Evolutionary conservation across 75 land plant species (phyloP).

Genomic region (Picea glauca): DNA sequence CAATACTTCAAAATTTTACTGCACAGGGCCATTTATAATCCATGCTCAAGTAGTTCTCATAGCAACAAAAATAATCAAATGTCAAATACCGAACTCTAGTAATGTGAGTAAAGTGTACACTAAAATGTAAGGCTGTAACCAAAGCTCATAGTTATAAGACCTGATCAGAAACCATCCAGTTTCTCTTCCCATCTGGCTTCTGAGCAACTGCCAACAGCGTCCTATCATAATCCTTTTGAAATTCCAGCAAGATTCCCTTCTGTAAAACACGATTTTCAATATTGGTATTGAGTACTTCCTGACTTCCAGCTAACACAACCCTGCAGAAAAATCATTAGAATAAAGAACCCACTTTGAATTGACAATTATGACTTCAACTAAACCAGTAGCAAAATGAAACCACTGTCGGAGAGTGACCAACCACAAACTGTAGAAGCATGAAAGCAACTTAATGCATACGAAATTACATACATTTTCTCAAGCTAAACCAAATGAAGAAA

Average conservation of each 20-base stretch:
- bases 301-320: too few species aligned
- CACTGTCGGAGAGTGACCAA: too few species aligned
- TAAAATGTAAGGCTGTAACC: conserved; percentile 5
- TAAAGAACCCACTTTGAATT: too few species aligned
- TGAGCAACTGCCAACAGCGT: conserved; percentile 74
- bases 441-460: too few species aligned
- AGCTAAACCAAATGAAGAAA: too few species aligned
- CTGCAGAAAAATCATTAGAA: too few species aligned
- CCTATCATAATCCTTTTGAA: conserved; percentile 76
- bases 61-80: background rate
- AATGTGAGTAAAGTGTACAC: background rate
- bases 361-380: too few species aligned
- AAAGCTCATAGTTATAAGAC: conserved; percentile 32
- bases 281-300: background rate
- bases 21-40: background rate
- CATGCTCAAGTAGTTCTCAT: background rate
- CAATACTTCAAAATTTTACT: background rate
- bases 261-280: conserved; percentile 38
- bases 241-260: conserved; percentile 77
- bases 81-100: conserved; percentile 11
- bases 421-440: too few species aligned
- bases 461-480: too few species aligned
- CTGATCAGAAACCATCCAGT: conserved; percentile 97
- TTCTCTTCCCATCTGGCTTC: conserved; percentile 90
- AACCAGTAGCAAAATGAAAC: too few species aligned